Conservation (phyloP, 768 basidiomycete genomes). For the Phaeotremella fagi region DNA sequence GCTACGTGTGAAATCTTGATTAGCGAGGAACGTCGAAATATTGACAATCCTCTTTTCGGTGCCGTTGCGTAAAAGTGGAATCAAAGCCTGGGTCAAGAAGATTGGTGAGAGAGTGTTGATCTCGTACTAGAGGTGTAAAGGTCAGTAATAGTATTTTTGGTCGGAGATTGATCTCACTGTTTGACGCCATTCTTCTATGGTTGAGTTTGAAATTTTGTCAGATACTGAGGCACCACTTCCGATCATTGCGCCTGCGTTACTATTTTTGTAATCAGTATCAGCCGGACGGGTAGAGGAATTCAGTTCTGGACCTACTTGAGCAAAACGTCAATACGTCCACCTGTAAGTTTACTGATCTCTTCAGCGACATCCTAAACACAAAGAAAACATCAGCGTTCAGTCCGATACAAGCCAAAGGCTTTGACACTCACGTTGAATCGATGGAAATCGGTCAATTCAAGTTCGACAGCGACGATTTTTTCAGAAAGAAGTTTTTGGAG, state of each 20-base stretch:
- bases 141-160: not conserved
- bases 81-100: conserved; percentile 9
- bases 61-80: conserved; percentile 6
- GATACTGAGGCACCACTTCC: not conserved
- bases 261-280: no score
- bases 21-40: conserved; percentile 1
- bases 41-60: conserved; percentile 6
- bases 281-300: not conserved
- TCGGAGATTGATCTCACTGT: no score
- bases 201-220: not conserved
- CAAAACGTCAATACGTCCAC: not conserved
- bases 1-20: conserved; percentile 1
- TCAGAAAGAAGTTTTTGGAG: not conserved
- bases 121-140: not conserved
- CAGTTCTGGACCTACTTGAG: not conserved
- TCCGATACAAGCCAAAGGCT: not conserved
- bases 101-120: conserved; percentile 8
- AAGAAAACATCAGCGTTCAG: not conserved
- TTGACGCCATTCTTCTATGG: not conserved
- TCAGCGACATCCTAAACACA: not conserved
- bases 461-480: not conserved
- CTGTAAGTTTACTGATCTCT: not conserved
- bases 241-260: not conserved
- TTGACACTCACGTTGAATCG: not conserved
- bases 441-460: not conserved